Base-by-base conservation (phyloP, 805 yeast genomes). In the Maudiozyma barnettii region DNA sequence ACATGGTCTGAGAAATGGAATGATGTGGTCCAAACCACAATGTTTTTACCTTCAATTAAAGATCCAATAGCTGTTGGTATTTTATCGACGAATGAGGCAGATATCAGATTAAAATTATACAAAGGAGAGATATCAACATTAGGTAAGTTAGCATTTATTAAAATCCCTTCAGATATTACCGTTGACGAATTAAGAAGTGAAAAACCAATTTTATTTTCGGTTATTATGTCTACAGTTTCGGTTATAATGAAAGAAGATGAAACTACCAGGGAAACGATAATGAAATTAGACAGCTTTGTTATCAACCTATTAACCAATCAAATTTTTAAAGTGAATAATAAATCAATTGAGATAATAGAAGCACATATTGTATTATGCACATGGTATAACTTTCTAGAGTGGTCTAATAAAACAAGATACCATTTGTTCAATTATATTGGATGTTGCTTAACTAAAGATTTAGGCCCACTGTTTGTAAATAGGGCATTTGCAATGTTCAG, bases 371-470 rank as follows among this genome's bases (percentile, higher is more conserved):
- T 85, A 5, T 68, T 84, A 45, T 75, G 84, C 22, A 63, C 82
- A 26, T 89, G 95, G 95, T 88, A 87, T 60, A 85, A 84, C 53
- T 77, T 86, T 4, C 85, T 95, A 0, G 96, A 87, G 63, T 69
- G 85, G 54, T 84, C 85, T 53, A 84, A 81, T 52, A 84, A 84
- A 55, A 77, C 95, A 48, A 76, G 95, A 43, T 81, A 82, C 53
- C 93, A 85, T 59, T 68, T 87, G 45, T 73, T 86, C 52, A 77
- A 79, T 46, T 69, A 77, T 13, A 68, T 86, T 20, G 79, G 89
- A 45, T 77, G 82, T 13, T 71, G 83, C 4, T 70, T 89, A 64
- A 74, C 84, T 1, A 82, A 79, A 55, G 96, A 89, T 61, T 65
- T 89, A 46, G 95, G 95, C 0, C 72, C 88, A 5, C 77, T 53